Evolutionary conservation across 2,329 filamentous ascomycete species (phyloP), one percentile per base, ranked within the genome.

Genomic region (Thelonectria rubi): DNA sequence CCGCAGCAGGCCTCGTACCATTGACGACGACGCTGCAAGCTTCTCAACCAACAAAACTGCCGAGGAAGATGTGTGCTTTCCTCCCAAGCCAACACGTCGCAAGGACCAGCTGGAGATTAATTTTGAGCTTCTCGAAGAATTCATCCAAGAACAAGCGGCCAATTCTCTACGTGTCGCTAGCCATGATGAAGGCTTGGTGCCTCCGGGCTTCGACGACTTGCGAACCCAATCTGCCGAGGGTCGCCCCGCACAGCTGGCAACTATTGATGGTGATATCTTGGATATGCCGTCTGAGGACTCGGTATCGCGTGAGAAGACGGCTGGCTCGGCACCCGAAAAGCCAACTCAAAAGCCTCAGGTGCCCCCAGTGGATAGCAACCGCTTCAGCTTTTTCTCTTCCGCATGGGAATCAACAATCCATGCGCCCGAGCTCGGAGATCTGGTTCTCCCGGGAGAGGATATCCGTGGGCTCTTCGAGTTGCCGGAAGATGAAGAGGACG

Each of bases 311-410:
- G 87, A 88, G 72, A 88, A 88, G 71, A 70, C 65, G 2, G 65
- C 76, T 1, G 75, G 70, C 37, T 18, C 34, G 32, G 37, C 34
- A 10, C 39, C 55, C 17, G 51, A 59, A 39, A 59, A 53, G 47
- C 46, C 59, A 2, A 59, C 76, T 5, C 78, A 82, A 24, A 80
- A 80, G 65, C 68, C 76, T 15, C 75, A 71, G n/a, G 71, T 72
- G 14, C 69, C 69, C 3, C 77, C 78, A 39, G 75, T 83, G 48
- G 89, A 92, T 60, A 84, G 87, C 32, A 95, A 94, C 74, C 88
- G 94, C 5, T 98, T 97, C 81, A 95, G 94, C 65, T 97, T 98
- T 80, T 99, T 99, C 78, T 97, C 94, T 0, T 97, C 95, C 0
- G 92, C 95, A 56, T 91, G 93, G 78, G 94, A 97, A 74, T 94